Percentiles rank a stretch among this genome's conserved stretches.
Conservation (phyloP, 2,329 filamentous ascomycete species). For the Fusarium scirpi region DNA sequence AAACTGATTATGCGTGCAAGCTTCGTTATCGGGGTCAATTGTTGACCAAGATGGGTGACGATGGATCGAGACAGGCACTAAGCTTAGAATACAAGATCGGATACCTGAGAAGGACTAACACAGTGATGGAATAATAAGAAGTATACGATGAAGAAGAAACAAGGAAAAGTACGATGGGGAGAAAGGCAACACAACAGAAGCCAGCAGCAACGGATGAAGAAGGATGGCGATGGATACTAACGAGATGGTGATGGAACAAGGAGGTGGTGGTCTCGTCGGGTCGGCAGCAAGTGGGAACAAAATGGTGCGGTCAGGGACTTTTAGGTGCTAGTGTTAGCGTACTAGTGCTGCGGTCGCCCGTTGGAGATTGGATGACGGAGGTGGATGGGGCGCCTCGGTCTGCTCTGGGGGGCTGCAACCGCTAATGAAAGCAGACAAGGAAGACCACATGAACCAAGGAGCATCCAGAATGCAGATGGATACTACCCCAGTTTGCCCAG, state of each 20-base stretch:
- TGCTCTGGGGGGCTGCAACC: constrained; percentile 1
- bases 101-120: constrained; percentile 5
- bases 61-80: constrained; percentile 20
- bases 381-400: constrained; percentile 28
- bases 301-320: constrained; percentile 46
- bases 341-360: constrained; percentile 12
- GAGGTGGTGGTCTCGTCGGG: constrained; percentile 33
- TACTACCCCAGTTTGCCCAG: constrained; percentile 30
- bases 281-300: constrained; percentile 31
- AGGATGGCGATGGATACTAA: constrained; percentile 4
- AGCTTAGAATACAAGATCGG: constrained; percentile 35
- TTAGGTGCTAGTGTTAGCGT: constrained; percentile 26
- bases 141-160: constrained; percentile 26
- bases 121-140: constrained; percentile 15
- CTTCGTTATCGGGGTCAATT: constrained; percentile 30
- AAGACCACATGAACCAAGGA: constrained; percentile 21
- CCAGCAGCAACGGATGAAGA: constrained; percentile 14
- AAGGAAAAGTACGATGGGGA: constrained; percentile 10
- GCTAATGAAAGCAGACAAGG: constrained; percentile 25
- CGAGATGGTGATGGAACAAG: constrained; percentile 37
- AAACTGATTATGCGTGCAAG: constrained; percentile 22
- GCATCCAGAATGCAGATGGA: neutral
- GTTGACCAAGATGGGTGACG: constrained; percentile 31
- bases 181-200: constrained; percentile 8
- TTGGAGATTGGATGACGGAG: constrained; percentile 43